Conservation (phyloP, 306 rosid genomes). For the Cucurbita maxima region DNA sequence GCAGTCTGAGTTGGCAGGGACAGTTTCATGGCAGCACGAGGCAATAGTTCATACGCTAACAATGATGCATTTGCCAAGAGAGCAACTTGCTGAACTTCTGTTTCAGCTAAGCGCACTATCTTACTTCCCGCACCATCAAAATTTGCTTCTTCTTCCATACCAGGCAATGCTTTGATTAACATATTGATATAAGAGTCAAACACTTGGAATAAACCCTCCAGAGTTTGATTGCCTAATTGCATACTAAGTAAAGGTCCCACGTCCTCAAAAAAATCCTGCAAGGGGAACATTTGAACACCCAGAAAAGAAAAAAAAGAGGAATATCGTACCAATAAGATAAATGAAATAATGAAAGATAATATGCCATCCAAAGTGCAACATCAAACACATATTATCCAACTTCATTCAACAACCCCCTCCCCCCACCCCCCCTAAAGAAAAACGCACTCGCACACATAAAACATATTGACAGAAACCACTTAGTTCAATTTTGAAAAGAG, state of each 20-base stretch:
- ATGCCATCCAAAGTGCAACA: background rate
- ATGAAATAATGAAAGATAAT: background rate
- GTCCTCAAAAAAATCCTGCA: conserved; percentile 94
- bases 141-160: conserved; percentile 84
- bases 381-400: background rate
- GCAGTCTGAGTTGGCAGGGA: conserved; percentile 47
- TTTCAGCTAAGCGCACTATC: conserved; percentile 81
- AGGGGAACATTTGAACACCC: conserved; percentile 11
- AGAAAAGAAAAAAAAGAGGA: background rate
- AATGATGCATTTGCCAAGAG: conserved; percentile 94
- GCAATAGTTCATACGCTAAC: conserved; percentile 83
- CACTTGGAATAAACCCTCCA: conserved; percentile 88
- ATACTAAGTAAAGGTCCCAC: conserved; percentile 95
- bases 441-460: background rate
- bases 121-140: conserved; percentile 73
- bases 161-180: conserved; percentile 85
- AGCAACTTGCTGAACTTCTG: conserved; percentile 93
- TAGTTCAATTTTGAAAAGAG: background rate
- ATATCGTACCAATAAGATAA: conserved; percentile 2
- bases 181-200: conserved; percentile 65
- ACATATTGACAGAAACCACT: background rate
- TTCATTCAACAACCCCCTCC: background rate
- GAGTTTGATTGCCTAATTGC: conserved; percentile 96
- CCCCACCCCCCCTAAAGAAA: background rate
- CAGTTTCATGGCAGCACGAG: conserved; percentile 96